Base-by-base conservation (phyloP, 352 stramenopile species). In the Globisporangium takayamanum region DNA sequence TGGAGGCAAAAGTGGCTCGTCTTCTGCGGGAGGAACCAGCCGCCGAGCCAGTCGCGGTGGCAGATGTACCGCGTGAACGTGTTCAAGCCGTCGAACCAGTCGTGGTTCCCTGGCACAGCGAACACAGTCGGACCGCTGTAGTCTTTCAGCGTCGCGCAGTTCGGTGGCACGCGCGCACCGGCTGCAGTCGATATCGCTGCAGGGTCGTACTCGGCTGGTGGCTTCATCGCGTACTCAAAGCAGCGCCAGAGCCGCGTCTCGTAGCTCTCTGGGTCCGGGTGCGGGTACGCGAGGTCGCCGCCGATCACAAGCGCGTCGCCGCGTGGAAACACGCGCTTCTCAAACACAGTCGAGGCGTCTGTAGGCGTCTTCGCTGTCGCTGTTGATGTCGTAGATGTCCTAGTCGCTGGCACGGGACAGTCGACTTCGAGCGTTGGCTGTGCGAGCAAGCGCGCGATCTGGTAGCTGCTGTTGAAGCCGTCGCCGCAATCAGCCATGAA, bases 191-290 rank as follows among this genome's bases (percentile, higher is more conserved):
- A 95, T 39, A 98, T 94, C n/a, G 85, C 76, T 5, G 70, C 74
- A n/a, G 87, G 87, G 36, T 96, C 83, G 54, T 96, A 97, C 3
- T 69, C 76, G 30, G 67, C 33, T 15, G 91, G 92, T 0, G 91
- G 88, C 61, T 91, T 93, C 86, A 98, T 95, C 7, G 91, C 92
- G 69, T 98, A 96, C 68, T 97, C 92, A 66, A 97, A 98, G 30
- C 84, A 89, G 14, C 88, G 77, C 71, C 95, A 97, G 46, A 97
- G 75, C 14, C 92, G 75, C 47, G 79, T 91, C 68, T 97, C 91
- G 57, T 97, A 98, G 54, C 73, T 94, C 30, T 92, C 78, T 16
- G 72, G 70, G 33, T 90, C 84, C 2, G 92, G 91, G 49, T 96
- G 88, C 5, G 90, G 92, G 58, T 98, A 98, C 8, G 92, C 92